These are phyloP conservation scores for Hordeum pubiflorum DNA, from an alignment of 202 grass and related monocot species.

Conservation along the genomic window DNA sequence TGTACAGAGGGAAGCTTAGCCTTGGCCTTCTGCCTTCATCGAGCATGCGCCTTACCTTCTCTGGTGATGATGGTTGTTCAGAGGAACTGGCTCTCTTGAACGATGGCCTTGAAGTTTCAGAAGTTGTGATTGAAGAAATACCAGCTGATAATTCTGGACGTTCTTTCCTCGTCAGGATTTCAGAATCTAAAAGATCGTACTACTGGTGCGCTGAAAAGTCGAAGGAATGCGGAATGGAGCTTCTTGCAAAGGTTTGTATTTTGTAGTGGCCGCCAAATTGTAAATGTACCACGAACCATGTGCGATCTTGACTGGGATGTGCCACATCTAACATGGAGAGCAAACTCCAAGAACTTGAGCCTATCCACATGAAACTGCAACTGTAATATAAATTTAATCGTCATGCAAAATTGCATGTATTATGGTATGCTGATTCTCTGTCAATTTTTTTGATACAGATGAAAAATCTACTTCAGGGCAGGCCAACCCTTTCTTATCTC, in stretches of 20 bases:
- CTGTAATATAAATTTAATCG: not conserved
- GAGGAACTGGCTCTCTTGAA: slow-evolving; percentile 60
- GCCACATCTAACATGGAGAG: not conserved
- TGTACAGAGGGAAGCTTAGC: slow-evolving; percentile 70
- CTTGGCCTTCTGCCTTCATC: slow-evolving; percentile 72
- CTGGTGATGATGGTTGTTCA: slow-evolving; percentile 60
- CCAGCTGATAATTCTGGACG: slow-evolving; percentile 69
- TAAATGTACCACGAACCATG: not conserved
- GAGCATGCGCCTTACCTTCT: slow-evolving; percentile 60
- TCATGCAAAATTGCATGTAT: not conserved
- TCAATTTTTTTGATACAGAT: slow-evolving; percentile 45
- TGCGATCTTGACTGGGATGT: not conserved
- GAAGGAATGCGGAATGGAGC: slow-evolving; percentile 57
- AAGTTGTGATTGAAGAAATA: slow-evolving; percentile 67
- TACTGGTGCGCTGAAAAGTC: slow-evolving; percentile 97
- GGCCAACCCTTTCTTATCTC: slow-evolving; percentile 67
- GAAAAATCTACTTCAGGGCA: slow-evolving; percentile 73
- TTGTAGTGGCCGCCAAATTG: not conserved
- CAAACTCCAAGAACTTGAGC: not conserved
- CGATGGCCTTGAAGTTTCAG: slow-evolving; percentile 32
- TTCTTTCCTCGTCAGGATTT: slow-evolving; percentile 65
- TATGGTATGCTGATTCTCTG: not conserved
- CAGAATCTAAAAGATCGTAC: slow-evolving; percentile 55
- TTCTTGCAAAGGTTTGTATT: slow-evolving; percentile 68
- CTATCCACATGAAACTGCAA: not conserved